Percentiles rank a stretch among this genome's conserved stretches.
Evolutionary conservation across 169 alveolate genomes (phyloP).

Genomic region (Eimeria tenella): DNA sequence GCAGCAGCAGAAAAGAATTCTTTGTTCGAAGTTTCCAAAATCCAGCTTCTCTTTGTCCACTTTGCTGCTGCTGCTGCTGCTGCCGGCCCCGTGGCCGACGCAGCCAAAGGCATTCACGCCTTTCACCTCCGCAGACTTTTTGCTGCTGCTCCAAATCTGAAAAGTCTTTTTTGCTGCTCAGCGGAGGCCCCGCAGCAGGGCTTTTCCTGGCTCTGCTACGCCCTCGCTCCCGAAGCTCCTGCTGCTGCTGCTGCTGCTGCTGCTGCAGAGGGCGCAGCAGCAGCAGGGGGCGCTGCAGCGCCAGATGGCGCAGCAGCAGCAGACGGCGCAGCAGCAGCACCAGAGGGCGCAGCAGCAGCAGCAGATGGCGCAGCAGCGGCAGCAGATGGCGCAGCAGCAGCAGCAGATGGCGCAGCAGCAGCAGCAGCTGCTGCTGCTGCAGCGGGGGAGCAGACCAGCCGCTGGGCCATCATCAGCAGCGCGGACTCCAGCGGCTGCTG

Average conservation of each 20-base stretch:
- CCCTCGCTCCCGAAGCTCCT: not conserved
- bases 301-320: not conserved
- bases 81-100: constrained; percentile 17
- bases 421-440: not conserved
- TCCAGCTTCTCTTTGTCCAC: not conserved
- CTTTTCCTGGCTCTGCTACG: too few relatives aligned
- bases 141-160: not conserved
- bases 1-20: too few relatives aligned
- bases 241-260: constrained; percentile 2
- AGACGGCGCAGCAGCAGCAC: not conserved
- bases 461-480: not conserved
- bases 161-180: not conserved
- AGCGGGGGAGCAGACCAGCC: not conserved
- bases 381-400: constrained; percentile 3
- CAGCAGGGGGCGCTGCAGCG: not conserved
- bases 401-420: not conserved
- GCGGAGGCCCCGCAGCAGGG: not conserved
- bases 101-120: not conserved
- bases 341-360: not conserved
- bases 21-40: too few relatives aligned
- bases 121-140: not conserved
- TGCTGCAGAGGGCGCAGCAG: not conserved
- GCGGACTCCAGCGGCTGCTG: not conserved
- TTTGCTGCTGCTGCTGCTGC: not conserved
- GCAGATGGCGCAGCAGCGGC: not conserved